Evolutionary conservation across 2,329 filamentous ascomycete genomes (phyloP).

Genomic region (Elsinoe necatrix): DNA sequence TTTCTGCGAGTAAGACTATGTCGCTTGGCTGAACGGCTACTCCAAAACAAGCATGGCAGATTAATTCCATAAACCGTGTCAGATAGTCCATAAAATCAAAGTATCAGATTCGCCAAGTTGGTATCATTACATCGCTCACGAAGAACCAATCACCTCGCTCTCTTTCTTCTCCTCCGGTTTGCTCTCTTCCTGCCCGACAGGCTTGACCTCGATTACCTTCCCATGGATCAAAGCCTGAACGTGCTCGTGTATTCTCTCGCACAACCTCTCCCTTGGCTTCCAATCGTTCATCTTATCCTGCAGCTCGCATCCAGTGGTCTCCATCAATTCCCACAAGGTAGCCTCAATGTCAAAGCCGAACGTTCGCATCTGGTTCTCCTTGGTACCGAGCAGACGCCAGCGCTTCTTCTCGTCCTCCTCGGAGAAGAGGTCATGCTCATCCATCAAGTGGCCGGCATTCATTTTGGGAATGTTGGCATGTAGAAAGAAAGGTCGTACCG

Average conservation of each 20-base stretch:
- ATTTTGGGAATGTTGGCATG: constrained; percentile 27
- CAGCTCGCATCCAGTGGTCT: constrained; percentile 21
- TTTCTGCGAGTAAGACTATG: no score
- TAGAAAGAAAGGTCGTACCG: constrained; percentile 21
- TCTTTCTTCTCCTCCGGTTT: background rate
- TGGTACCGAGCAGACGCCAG: constrained; percentile 22
- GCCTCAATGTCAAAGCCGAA: constrained; percentile 25
- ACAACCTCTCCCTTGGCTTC: constrained; percentile 17
- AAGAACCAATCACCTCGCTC: background rate
- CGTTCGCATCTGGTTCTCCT: constrained; percentile 19
- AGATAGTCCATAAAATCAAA: background rate
- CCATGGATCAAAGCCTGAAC: constrained; percentile 6
- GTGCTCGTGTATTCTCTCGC: constrained; percentile 19
- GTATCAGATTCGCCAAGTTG: background rate
- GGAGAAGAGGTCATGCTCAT: constrained; percentile 22
- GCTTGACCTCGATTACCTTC: background rate
- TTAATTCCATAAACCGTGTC: no score
- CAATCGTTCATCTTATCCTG: constrained; percentile 20
- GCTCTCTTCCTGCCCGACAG: background rate
- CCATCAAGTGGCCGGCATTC: constrained; percentile 26
- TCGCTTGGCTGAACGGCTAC: no score
- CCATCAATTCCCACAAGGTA: constrained; percentile 22
- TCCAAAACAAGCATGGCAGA: no score
- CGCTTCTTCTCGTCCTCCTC: constrained; percentile 18
- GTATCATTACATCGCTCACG: constrained; percentile 7